Evolutionary conservation across 2,329 filamentous ascomycete species (phyloP), one percentile per base, ranked within the genome.

Genomic region (Penicillium sp.): DNA sequence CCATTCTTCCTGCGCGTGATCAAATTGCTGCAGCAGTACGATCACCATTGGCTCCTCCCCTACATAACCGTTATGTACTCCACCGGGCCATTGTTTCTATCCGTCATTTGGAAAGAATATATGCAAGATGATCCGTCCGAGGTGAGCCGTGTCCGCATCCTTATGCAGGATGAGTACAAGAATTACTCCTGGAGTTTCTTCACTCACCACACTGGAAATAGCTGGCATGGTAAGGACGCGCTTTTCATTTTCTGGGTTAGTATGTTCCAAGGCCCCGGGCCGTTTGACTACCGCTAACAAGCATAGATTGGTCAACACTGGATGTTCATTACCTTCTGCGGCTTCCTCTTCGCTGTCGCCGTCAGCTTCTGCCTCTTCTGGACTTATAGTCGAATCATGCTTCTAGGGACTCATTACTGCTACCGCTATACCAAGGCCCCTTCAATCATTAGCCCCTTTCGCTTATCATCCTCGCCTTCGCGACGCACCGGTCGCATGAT

Each of bases 1-100:
- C 89, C 89, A 0, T 90, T 90, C 77, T 91, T 91, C 78, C 78
- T 86, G 51, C 80, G 82, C 48, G 86, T 89, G 43, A 89, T 91
- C 65, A 82, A 89, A 60, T 80, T 82, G 13, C 77, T 93, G n/a
- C 81, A 85, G 56, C 79, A 81, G 53, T 90, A 90, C 73, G 82
- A 90, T 68, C 82, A 84, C 57, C 84, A 84, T 61, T 93, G 89
- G 89, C 68, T 86, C 37, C 71, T 87, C 60, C 83, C 86, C 16
- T 91, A 93, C 72, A 87, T 90, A 67, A 90, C 88, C 22, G 88
- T 93, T 65, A 93, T 93, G 90, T 87, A 88, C 47, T 86, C 85
- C 9, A 90, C 90, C 0, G 90, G 90, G 0, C 90, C 90, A 0
- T 77, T 93, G 27, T 93, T 91, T 77, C 75, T 93, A 46, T 90